These are phyloP conservation scores for Trichoderma sp. DNA, from an alignment of 2,329 filamentous ascomycete species.

Conservation along the genomic window DNA sequence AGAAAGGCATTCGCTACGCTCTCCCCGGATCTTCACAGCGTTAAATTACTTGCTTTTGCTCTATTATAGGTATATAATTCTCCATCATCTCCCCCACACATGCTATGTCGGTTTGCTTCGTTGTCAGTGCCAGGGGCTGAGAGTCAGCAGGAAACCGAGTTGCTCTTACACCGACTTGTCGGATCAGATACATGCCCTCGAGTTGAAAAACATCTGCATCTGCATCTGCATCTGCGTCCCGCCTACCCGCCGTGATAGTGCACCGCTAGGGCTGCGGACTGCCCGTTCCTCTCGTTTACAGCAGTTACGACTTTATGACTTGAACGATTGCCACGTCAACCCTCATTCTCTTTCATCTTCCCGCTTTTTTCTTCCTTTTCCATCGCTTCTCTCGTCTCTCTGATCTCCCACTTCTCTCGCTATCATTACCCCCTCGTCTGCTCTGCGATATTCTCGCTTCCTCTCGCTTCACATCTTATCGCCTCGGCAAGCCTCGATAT, in stretches of 20 bases:
- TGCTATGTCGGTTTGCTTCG: neutral
- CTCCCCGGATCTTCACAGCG: neutral
- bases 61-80: neutral
- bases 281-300: neutral
- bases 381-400: neutral
- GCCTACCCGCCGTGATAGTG: slow-evolving; percentile 6
- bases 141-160: neutral
- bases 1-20: neutral
- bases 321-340: slow-evolving; percentile 9
- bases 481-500: neutral
- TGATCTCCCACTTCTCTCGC: neutral
- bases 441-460: neutral
- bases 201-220: neutral
- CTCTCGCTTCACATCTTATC: slow-evolving; percentile 9
- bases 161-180: slow-evolving; percentile 14
- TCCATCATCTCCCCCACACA: neutral
- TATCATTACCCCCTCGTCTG: neutral
- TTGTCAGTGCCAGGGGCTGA: neutral
- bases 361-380: neutral
- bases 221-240: slow-evolving; percentile 9
- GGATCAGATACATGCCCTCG: neutral
- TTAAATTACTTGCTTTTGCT: neutral
- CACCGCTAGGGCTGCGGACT: neutral
- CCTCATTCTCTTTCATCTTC: neutral
- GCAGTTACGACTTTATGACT: slow-evolving; percentile 17